phyloP scores from a whole-genome alignment of 2,329 filamentous ascomycete species.

The Trichoderma semiorbis region DNA sequence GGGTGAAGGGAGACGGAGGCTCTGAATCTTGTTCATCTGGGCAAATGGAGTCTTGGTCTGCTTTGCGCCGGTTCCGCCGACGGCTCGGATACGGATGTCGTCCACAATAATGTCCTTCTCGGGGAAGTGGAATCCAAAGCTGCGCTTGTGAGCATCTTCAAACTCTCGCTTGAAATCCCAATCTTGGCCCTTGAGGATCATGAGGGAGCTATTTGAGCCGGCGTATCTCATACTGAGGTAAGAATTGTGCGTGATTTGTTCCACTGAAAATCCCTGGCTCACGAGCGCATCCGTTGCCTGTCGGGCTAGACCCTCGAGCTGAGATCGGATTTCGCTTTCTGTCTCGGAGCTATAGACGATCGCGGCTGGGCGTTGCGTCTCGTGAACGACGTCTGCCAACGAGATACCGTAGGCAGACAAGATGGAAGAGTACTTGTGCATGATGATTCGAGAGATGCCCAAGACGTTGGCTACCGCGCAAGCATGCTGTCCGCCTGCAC shows the following conservation, averaged over 20 bases:
- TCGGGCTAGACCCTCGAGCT: constrained; percentile 25
- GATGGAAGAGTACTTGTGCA: constrained; percentile 45
- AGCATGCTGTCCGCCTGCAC: constrained; percentile 43
- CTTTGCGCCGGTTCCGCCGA: constrained; percentile 25
- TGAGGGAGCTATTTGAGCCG: constrained; percentile 41
- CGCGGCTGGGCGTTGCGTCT: constrained; percentile 37
- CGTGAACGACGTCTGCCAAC: constrained; percentile 43
- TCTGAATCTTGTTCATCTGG: constrained; percentile 22
- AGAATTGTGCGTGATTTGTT: constrained; percentile 40
- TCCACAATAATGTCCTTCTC: constrained; percentile 41
- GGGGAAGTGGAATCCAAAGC: constrained; percentile 65
- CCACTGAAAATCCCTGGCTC: constrained; percentile 30
- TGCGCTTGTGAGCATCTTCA: constrained; percentile 63
- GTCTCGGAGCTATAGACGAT: constrained; percentile 27
- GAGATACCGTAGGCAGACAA: constrained; percentile 47
- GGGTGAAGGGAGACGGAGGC: neutral
- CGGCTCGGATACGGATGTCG: constrained; percentile 40
- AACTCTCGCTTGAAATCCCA: constrained; percentile 26
- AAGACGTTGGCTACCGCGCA: constrained; percentile 42
- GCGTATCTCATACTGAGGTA: constrained; percentile 44
- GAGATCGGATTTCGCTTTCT: constrained; percentile 20
- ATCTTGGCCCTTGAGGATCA: constrained; percentile 30
- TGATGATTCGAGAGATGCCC: constrained; percentile 40
- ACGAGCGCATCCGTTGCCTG: constrained; percentile 25
- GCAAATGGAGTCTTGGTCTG: constrained; percentile 24